phyloP scores from a whole-genome alignment of 495 filamentous ascomycete genomes.

The Rusavskia elegans region DNA sequence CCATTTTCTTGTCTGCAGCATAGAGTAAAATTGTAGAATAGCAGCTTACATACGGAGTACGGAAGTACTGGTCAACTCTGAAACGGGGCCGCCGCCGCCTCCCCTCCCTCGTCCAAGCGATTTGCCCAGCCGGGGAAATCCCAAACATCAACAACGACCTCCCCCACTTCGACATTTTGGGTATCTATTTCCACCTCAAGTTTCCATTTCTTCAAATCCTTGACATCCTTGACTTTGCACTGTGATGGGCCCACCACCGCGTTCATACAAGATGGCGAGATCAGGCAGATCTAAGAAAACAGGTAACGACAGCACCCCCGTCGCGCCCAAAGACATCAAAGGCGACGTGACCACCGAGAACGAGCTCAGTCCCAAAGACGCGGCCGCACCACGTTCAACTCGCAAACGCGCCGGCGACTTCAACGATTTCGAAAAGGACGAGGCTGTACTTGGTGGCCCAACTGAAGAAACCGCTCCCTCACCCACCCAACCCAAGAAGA shows the following conservation, averaged over 20 bases:
- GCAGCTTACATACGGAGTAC: too few species aligned
- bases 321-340: neutral
- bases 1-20: too few species aligned
- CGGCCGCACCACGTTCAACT: conserved; percentile 13
- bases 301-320: conserved; percentile 2
- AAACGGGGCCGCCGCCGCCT: too few species aligned
- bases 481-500: conserved; percentile 20
- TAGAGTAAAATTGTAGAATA: too few species aligned
- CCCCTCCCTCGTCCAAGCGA: too few species aligned
- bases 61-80: too few species aligned
- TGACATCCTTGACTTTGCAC: too few species aligned
- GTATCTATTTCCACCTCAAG: too few species aligned
- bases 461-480: conserved; percentile 20
- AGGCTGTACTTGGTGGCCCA: conserved; percentile 17
- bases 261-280: neutral
- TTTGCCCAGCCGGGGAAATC: too few species aligned
- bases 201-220: too few species aligned
- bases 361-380: conserved; percentile 15
- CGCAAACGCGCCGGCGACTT: conserved; percentile 42
- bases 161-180: too few species aligned
- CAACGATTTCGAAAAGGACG: conserved; percentile 30
- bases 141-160: too few species aligned
- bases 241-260: neutral
- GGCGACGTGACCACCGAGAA: conserved; percentile 16
- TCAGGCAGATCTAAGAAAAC: conserved; percentile 5